Base-by-base conservation (phyloP, 345 rosid species). In the Mercurialis annua region DNA sequence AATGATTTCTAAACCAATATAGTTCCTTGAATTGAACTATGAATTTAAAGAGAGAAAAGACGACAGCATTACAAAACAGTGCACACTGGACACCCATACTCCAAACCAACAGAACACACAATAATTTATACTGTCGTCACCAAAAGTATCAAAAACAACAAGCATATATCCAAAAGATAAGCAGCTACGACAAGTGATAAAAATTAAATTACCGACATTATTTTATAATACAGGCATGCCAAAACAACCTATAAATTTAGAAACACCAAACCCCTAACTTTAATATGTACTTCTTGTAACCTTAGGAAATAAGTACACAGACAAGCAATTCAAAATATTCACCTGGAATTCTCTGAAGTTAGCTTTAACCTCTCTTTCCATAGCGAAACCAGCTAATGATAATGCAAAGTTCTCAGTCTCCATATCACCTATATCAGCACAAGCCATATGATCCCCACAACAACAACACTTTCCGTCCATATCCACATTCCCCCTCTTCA, bases 271-370 rank as follows among this genome's bases (percentile, higher is more conserved):
- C 36, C 9, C 10, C 38, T 23, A 31, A 61, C 36, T 27, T 10
- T 49, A 26, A 0, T 62, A 1, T 33, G 3, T n/a, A 57, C 33
- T 16, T 21, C 23, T 46, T 26, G 24, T 49, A 20, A 30, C 1
- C 53, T 40, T 27, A 26, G 5, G 15, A 29, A 12, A 47, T 27
- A n/a, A 52, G 47, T 46, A 64, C 59, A 36, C 21, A 62, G 4
- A 50, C 26, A 63, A 46, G 61, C 24, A 9, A 47, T 7, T 63
- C 42, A 14, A 23, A 24, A 30, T 24, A 14, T 81, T 75, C 40
- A 90, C 97, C 90, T 88, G 93, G 83, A 92, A 92, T 67, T 87
- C 88, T 7, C 85, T 82, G 74, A 92, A 92, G 67, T 87, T 88
- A 53, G 80, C 83, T 74, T 84, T 84, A 14, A 76, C 90, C 78